These are phyloP conservation scores for Podospora pseudopauciseta DNA, from an alignment of 495 filamentous ascomycete species.

Conservation along the genomic window DNA sequence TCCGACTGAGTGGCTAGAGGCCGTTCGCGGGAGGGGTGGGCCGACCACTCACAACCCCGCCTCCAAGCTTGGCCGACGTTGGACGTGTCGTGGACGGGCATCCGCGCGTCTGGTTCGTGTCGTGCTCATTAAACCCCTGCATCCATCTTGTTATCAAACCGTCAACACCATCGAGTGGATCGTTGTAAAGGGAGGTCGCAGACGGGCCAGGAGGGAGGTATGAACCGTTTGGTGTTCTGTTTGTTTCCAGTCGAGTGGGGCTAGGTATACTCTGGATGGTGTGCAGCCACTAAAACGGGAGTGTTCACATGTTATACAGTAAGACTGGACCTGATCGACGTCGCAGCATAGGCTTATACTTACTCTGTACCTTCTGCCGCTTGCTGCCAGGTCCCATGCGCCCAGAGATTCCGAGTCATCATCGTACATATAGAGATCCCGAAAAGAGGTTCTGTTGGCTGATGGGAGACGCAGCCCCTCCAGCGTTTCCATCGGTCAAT, in stretches of 20 bases:
- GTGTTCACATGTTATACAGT: neutral
- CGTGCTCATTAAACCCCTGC: constrained; percentile 10
- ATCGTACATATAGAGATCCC: neutral
- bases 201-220: neutral
- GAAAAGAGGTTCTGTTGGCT: constrained; percentile 1
- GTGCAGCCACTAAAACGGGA: too few relatives aligned
- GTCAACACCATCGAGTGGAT: constrained; percentile 1
- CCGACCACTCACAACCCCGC: constrained; percentile 1
- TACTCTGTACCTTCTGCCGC: neutral
- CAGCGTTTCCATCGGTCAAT: neutral
- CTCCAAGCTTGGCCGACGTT: constrained; percentile 8
- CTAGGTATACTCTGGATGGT: too few relatives aligned
- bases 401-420: neutral
- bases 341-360: too few relatives aligned
- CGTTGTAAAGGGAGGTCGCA: neutral
- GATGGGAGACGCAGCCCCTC: neutral
- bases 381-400: neutral
- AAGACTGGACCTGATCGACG: neutral
- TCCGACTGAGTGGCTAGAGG: constrained; percentile 28
- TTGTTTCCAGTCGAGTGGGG: neutral
- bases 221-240: neutral
- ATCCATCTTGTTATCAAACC: neutral
- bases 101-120: constrained; percentile 28
- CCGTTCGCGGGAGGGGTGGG: constrained; percentile 7
- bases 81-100: constrained; percentile 11